Conservation (phyloP, 805 yeast species). For the Wickerhamiella domercqiae region DNA sequence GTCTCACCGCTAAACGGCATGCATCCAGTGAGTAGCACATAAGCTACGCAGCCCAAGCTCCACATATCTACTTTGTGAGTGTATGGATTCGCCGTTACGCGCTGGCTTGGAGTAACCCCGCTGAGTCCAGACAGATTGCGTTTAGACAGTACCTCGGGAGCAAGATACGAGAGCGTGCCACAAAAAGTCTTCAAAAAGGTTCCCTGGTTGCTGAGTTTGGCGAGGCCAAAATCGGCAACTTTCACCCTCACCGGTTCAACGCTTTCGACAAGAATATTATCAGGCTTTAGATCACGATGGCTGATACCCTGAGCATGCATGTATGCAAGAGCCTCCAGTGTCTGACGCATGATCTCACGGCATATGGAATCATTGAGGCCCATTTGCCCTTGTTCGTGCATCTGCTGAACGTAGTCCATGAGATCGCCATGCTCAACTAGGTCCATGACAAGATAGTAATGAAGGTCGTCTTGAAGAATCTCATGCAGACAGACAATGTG, state of each 20-base stretch:
- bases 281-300: slow-evolving; percentile 96
- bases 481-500: slow-evolving; percentile 72
- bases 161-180: slow-evolving; percentile 92
- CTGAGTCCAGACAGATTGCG: slow-evolving; percentile 17
- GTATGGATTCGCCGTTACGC: slow-evolving; percentile 26
- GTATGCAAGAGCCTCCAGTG: slow-evolving; percentile 67
- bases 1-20: slow-evolving; percentile 89
- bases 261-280: slow-evolving; percentile 76
- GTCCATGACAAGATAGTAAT: slow-evolving; percentile 86
- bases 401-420: slow-evolving; percentile 67
- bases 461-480: slow-evolving; percentile 67
- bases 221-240: slow-evolving; percentile 91
- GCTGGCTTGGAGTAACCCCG: slow-evolving; percentile 17
- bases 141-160: slow-evolving; percentile 67
- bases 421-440: slow-evolving; percentile 92
- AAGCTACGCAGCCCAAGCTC: slow-evolving; percentile 90
- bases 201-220: slow-evolving; percentile 72
- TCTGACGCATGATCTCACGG: slow-evolving; percentile 71
- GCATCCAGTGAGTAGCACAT: slow-evolving; percentile 84
- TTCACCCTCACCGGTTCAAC: slow-evolving; percentile 87
- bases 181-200: slow-evolving; percentile 91
- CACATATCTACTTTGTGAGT: slow-evolving; percentile 91
- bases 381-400: slow-evolving; percentile 44
- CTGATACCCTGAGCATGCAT: slow-evolving; percentile 83
- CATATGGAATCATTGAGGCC: slow-evolving; percentile 77